Conservation (phyloP, 2,329 filamentous ascomycete genomes). For the Juglanconis sp. region DNA sequence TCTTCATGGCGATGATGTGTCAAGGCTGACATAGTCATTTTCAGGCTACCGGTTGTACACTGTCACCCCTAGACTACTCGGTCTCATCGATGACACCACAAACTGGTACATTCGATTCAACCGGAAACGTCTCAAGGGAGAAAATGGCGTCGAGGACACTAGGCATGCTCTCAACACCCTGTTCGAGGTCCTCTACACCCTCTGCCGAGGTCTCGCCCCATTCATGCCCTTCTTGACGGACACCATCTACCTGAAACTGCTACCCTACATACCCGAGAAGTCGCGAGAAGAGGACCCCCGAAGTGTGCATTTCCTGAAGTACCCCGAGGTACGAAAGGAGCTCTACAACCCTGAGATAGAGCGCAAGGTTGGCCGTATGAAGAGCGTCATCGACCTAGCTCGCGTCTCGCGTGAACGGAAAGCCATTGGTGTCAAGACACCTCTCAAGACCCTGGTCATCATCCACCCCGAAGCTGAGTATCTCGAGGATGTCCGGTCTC, state of each 20-base stretch:
- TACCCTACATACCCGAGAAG: slow-evolving; percentile 75
- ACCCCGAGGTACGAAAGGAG: slow-evolving; percentile 83
- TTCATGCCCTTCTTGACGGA: slow-evolving; percentile 96
- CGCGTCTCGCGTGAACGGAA: slow-evolving; percentile 83
- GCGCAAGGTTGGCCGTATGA: slow-evolving; percentile 85
- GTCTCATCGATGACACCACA: slow-evolving; percentile 89
- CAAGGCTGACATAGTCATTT: slow-evolving; percentile 16
- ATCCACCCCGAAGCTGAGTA: slow-evolving; percentile 82
- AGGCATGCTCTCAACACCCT: slow-evolving; percentile 88
- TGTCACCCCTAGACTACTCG: slow-evolving; percentile 79
- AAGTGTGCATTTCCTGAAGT: slow-evolving; percentile 88
- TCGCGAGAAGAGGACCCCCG: slow-evolving; percentile 67
- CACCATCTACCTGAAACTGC: slow-evolving; percentile 82
- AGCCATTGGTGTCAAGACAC: slow-evolving; percentile 83
- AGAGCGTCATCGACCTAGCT: slow-evolving; percentile 88
- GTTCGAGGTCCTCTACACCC: slow-evolving; percentile 87
- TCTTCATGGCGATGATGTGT: not conserved
- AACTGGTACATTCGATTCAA: slow-evolving; percentile 99
- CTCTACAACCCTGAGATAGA: slow-evolving; percentile 85
- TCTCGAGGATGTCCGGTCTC: slow-evolving; percentile 78
- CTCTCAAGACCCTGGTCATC: slow-evolving; percentile 83
- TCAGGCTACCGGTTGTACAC: slow-evolving; percentile 77
- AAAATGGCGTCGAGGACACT: slow-evolving; percentile 81
- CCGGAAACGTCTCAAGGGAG: slow-evolving; percentile 84
- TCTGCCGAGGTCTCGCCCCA: slow-evolving; percentile 83